A percentile compares a stretch with the other conserved stretches of the same genome.
Conservation (phyloP, 306 rosid genomes). For the Glycine soja region DNA sequence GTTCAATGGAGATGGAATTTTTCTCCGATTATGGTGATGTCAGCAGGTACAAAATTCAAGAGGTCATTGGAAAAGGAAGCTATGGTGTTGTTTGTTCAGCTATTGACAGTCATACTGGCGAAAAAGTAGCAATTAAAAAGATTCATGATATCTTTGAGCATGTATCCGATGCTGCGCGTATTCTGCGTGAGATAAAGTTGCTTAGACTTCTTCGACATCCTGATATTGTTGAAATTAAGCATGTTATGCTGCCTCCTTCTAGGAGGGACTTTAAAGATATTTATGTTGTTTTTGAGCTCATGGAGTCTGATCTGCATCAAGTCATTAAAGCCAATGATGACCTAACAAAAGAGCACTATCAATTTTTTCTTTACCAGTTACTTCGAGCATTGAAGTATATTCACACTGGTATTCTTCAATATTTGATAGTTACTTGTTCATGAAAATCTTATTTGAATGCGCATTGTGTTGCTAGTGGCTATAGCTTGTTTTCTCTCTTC, state of each 20-base stretch:
- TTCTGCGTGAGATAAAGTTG: constrained; percentile 97
- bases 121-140: constrained; percentile 94
- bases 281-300: constrained; percentile 93
- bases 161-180: constrained; percentile 93
- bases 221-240: constrained; percentile 95
- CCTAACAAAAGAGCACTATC: constrained; percentile 89
- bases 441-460: constrained; percentile 22
- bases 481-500: constrained; percentile 2
- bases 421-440: constrained; percentile 24
- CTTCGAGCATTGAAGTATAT: constrained; percentile 96
- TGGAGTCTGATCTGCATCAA: constrained; percentile 98
- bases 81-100: constrained; percentile 99
- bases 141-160: constrained; percentile 93
- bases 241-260: constrained; percentile 89
- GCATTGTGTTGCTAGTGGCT: constrained; percentile 18
- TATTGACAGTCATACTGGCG: constrained; percentile 82
- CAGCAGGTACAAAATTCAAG: constrained; percentile 86
- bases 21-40: constrained; percentile 94
- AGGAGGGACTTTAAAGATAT: constrained; percentile 88
- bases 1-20: constrained; percentile 80
- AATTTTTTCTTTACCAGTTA: constrained; percentile 92
- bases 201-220: constrained; percentile 96
- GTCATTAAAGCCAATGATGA: constrained; percentile 94
- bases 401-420: constrained; percentile 70
- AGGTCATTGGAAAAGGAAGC: constrained; percentile 95